Base-by-base conservation (phyloP, 306 rosid genomes). In the Cyamopsis tetragonoloba region DNA sequence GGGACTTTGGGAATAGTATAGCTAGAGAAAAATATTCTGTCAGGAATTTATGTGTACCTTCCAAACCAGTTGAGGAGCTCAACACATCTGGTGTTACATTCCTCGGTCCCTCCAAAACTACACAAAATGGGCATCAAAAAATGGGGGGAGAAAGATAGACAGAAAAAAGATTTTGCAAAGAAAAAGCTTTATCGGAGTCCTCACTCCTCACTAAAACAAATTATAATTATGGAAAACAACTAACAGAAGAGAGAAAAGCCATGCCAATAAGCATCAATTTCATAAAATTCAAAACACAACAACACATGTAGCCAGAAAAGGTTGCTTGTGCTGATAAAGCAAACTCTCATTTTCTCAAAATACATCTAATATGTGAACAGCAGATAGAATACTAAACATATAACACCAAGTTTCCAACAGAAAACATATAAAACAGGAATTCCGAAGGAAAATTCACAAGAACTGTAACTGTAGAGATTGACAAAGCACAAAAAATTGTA, bases 71-170 rank as follows among this genome's bases (percentile, higher is more conserved):
- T 60, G 96, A 84, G 48, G 84, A 84, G 79, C 85, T 82, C 87
- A 92, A 64, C 39, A 89, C 82, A 44, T 75, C 79, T 1, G 96
- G 98, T 14, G 98, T 89, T 50, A 92, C 86, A 13, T 84, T 83
- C 80, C 96, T 87, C 0, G 86, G 57, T 66, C 96, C 98, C 80
- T 89, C 96, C 82, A 92, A 74, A 72, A 87, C 98, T 92, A 78
- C 65, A 78, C 53, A 76, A 44, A 47, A 41, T 44, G 34, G 77
- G 39, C 17, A 68, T 7, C 27, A 48, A 2, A 53, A 31, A 31
- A 27, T 7, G 11, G 49, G 26, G 18, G 38, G 22, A 60, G 59
- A 64, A 78, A 43, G 42, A 44, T 35, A n/a, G 26, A 43, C 26
- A 51, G 24, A 63, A 62, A 62, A 55, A 58, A 71, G 39, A 49